phyloP scores from a whole-genome alignment of 306 rosid genomes.

The Prosopis cineraria region DNA sequence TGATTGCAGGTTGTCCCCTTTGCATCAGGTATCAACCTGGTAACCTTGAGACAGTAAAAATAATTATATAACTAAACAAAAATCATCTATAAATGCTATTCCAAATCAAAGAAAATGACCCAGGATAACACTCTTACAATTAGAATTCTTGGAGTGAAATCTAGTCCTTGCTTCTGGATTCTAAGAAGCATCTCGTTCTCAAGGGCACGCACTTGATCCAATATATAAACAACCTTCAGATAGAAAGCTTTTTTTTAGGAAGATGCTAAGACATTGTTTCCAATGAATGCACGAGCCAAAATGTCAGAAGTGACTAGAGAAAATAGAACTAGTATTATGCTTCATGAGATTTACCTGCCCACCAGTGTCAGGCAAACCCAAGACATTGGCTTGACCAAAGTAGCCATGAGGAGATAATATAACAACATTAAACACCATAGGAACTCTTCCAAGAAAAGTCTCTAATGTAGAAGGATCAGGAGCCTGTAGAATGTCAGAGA shows the following conservation, averaged over 20 bases:
- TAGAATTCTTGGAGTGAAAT: conserved; percentile 77
- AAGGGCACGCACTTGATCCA: conserved; percentile 98
- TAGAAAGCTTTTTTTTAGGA: conserved; percentile 16
- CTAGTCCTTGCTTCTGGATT: conserved; percentile 82
- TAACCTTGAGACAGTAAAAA: conserved; percentile 37
- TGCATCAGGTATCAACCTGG: conserved; percentile 91
- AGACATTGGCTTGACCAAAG: conserved; percentile 97
- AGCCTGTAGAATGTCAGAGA: conserved; percentile 88
- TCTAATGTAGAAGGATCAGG: conserved; percentile 93
- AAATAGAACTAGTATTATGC: not conserved
- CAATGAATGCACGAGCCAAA: conserved; percentile 6
- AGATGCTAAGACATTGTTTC: conserved; percentile 14
- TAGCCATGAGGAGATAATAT: conserved; percentile 91
- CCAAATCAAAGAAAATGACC: conserved; percentile 8
- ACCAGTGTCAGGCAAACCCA: conserved; percentile 98
- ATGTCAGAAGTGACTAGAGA: not conserved
- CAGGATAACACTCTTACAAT: conserved; percentile 56
- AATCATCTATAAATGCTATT: not conserved
- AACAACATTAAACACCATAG: conserved; percentile 95
- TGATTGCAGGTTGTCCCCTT: conserved; percentile 96
- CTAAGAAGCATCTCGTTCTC: conserved; percentile 90
- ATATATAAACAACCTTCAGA: conserved; percentile 84
- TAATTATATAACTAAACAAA: not conserved
- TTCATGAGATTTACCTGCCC: conserved; percentile 72
- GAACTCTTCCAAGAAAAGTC: conserved; percentile 89